Percentiles rank a stretch among this genome's conserved stretches.
phyloP scores from a whole-genome alignment of 306 rosid species.

The Sophora flavescens region DNA sequence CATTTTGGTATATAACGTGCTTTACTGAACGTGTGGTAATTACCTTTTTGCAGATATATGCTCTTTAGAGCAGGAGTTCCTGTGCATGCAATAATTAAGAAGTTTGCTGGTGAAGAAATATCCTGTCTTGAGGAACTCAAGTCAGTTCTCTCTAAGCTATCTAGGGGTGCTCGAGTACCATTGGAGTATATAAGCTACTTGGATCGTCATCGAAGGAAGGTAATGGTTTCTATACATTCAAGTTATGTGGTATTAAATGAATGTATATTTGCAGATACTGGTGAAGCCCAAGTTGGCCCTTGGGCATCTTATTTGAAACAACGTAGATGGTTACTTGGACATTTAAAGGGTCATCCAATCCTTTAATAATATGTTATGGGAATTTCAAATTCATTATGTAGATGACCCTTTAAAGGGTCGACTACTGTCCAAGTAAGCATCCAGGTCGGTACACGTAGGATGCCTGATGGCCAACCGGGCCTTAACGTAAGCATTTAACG shows the following conservation, averaged over 20 bases:
- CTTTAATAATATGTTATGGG: too few relatives aligned
- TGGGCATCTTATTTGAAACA: too few relatives aligned
- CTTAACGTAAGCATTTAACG: too few relatives aligned
- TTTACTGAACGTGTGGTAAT: constrained; percentile 41
- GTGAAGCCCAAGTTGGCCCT: not conserved
- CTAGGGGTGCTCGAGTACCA: constrained; percentile 91
- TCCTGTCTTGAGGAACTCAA: constrained; percentile 74
- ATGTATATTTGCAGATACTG: constrained; percentile 35
- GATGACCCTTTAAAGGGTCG: too few relatives aligned
- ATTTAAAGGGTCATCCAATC: too few relatives aligned
- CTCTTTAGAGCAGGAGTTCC: constrained; percentile 93
- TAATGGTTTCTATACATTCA: constrained; percentile 45
- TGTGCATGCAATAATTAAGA: constrained; percentile 93
- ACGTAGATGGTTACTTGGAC: too few relatives aligned
- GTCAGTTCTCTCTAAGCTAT: constrained; percentile 73
- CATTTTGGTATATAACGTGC: constrained; percentile 33
- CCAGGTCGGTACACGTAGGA: too few relatives aligned
- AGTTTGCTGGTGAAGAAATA: constrained; percentile 94
- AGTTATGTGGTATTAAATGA: not conserved
- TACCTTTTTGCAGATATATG: constrained; percentile 77
- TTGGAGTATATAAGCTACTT: constrained; percentile 79
- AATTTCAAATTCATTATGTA: too few relatives aligned
- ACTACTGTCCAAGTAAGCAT: too few relatives aligned
- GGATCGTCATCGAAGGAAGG: constrained; percentile 97
- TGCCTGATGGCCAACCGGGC: too few relatives aligned